These are phyloP conservation scores for Nigrospora osmanthi DNA, from an alignment of 2,329 filamentous ascomycete genomes.

Conservation along the genomic window DNA sequence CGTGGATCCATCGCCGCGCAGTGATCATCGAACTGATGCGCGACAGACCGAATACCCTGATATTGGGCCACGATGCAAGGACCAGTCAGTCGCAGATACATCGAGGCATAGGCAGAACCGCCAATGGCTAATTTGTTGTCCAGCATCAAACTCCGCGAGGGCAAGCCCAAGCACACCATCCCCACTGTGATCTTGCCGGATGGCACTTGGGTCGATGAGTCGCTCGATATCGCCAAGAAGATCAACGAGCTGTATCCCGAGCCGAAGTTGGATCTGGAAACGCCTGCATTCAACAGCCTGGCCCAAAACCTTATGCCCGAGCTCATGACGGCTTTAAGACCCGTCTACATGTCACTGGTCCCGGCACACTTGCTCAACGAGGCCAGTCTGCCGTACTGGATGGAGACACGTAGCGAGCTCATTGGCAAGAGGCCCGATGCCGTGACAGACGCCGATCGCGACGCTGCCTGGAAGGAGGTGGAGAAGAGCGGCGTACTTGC, in stretches of 20 bases:
- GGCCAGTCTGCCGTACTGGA: constrained; percentile 46
- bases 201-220: constrained; percentile 57
- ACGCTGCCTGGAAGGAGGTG: constrained; percentile 37
- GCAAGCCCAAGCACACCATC: constrained; percentile 14
- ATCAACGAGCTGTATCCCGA: constrained; percentile 52
- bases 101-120: background rate
- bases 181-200: constrained; percentile 32
- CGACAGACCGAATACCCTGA: constrained; percentile 55
- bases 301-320: constrained; percentile 31
- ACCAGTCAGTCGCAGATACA: constrained; percentile 32
- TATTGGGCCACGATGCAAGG: constrained; percentile 46
- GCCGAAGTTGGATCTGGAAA: constrained; percentile 50
- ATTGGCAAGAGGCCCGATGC: constrained; percentile 47
- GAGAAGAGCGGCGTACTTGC: constrained; percentile 12
- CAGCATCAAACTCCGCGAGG: background rate
- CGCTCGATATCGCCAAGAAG: constrained; percentile 45
- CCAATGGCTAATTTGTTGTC: background rate
- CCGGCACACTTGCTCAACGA: constrained; percentile 42
- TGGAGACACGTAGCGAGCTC: constrained; percentile 35
- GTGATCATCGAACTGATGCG: constrained; percentile 1
- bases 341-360: constrained; percentile 39
- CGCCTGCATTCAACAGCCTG: constrained; percentile 32
- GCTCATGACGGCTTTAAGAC: constrained; percentile 22
- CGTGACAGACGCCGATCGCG: constrained; percentile 38
- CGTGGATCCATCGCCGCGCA: too few species aligned